Evolutionary conservation across 306 rosid species (phyloP).

Genomic region (Vigna hirtella): DNA sequence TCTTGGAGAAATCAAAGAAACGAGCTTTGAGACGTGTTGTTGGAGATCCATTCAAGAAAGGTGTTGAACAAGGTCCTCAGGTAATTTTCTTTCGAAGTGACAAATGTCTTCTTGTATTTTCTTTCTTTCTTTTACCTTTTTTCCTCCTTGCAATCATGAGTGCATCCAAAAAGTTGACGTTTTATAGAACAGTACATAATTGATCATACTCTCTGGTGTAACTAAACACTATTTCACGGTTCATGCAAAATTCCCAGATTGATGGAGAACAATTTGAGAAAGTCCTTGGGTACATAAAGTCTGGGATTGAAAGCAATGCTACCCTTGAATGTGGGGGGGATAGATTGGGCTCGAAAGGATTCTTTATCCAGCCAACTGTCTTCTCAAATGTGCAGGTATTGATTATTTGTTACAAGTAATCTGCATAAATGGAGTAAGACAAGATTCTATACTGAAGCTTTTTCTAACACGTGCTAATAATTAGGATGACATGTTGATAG

Average conservation of each 20-base stretch:
- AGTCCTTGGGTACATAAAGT: slow-evolving; percentile 74
- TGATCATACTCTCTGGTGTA: slow-evolving; percentile 14
- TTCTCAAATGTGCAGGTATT: slow-evolving; percentile 92
- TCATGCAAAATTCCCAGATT: slow-evolving; percentile 58
- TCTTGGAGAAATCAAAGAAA: slow-evolving; percentile 83
- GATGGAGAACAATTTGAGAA: slow-evolving; percentile 79
- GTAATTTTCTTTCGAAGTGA: slow-evolving; percentile 42
- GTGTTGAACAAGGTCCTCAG: slow-evolving; percentile 98
- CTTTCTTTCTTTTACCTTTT: not conserved
- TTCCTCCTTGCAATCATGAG: not conserved
- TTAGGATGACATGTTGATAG: slow-evolving; percentile 92
- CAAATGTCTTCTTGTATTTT: not conserved
- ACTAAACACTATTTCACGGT: slow-evolving; percentile 30
- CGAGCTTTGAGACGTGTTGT: slow-evolving; percentile 82
- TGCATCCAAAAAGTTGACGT: not conserved
- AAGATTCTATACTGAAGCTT: slow-evolving; percentile 15
- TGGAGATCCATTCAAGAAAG: slow-evolving; percentile 94
- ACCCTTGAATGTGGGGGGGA: slow-evolving; percentile 92
- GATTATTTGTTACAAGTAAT: slow-evolving; percentile 1
- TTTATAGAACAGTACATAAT: slow-evolving; percentile 11
- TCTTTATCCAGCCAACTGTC: slow-evolving; percentile 90
- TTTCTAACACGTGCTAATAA: slow-evolving; percentile 34
- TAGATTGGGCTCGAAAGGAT: slow-evolving; percentile 81
- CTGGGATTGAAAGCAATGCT: slow-evolving; percentile 78
- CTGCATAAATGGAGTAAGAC: not conserved